Conservation (phyloP, 306 rosid genomes). For the Albizia julibrissin region DNA sequence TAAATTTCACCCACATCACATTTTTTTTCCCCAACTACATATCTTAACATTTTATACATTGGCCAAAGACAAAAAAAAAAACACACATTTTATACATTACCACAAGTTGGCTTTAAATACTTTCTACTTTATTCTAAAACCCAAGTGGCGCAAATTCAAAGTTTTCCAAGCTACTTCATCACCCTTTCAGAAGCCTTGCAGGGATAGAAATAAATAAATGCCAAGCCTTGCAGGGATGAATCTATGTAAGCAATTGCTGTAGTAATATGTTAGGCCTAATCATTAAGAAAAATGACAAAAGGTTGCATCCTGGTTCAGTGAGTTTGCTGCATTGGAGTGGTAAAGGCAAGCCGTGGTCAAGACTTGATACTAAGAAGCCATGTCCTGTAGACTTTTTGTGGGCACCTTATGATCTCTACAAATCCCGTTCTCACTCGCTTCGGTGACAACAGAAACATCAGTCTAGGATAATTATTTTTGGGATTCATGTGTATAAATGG, state of each 20-base stretch:
- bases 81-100: too few relatives aligned
- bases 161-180: too few relatives aligned
- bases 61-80: too few relatives aligned
- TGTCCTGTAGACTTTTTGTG: conserved; percentile 78
- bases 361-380: conserved; percentile 69
- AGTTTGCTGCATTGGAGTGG: conserved; percentile 99
- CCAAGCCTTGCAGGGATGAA: not conserved
- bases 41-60: too few relatives aligned
- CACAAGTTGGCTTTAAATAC: too few relatives aligned
- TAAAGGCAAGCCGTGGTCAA: conserved; percentile 91
- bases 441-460: conserved; percentile 7
- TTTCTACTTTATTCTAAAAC: too few relatives aligned
- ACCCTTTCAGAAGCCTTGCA: too few relatives aligned
- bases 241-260: not conserved
- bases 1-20: not conserved
- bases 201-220: too few relatives aligned
- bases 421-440: conserved; percentile 17
- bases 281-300: not conserved
- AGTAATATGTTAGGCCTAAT: not conserved
- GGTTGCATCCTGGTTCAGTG: conserved; percentile 81
- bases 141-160: too few relatives aligned
- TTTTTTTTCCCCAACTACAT: not conserved
- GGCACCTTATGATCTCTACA: conserved; percentile 81
- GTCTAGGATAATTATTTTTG: conserved; percentile 10
- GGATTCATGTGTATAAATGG: conserved; percentile 28